Base-by-base conservation (phyloP, 805 yeast genomes). In the Cyberlindnera maclurae region DNA sequence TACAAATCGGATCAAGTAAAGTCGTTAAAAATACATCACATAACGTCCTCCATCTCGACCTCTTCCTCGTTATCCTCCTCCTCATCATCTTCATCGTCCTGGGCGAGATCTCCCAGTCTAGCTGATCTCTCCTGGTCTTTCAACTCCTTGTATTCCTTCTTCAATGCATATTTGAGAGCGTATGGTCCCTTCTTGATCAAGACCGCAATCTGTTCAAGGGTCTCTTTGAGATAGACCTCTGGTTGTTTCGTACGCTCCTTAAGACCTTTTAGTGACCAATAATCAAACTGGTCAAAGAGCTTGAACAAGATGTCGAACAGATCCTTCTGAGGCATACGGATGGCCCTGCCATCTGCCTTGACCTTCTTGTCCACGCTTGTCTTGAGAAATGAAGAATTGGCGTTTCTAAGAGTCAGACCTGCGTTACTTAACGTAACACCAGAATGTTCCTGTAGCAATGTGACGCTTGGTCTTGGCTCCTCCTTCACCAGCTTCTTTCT, bases 161-260 rank as follows among this genome's bases (percentile, higher is more conserved):
- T 85, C 55, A 93, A 68, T 42, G 88, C 81, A 63, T 89, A 93
- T 63, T 85, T 89, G 57, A 88, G 73, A 1, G 97, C 95, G 58
- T 90, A 90, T 2, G 98, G 96, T 12, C 98, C 98, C 58, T 87
- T 87, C 59, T 90, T 88, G 52, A 85, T 89, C 55, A 93, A 71
- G 26, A 76, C 73, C 1, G 97, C 97, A 54, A 93, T 86, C 34
- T 82, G 77, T 44, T 90, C 98, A 35, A 93, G 67, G 41, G 93
- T 84, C 57, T 89, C 96, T 57, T 89, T 87, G 46, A 93, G 68
- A 59, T 85, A 94, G 15, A 81, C 81, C 58, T 93, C 98, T 2
- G 98, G 98, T 67, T 93, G 98, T 53, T 82, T 80, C 3, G 97
- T 88, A 50, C 95, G 75, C 58, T 93, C 98, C 55, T 87, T 82